Conservation (phyloP, 2,329 filamentous ascomycete genomes). For the Hypoxylon sp. region DNA sequence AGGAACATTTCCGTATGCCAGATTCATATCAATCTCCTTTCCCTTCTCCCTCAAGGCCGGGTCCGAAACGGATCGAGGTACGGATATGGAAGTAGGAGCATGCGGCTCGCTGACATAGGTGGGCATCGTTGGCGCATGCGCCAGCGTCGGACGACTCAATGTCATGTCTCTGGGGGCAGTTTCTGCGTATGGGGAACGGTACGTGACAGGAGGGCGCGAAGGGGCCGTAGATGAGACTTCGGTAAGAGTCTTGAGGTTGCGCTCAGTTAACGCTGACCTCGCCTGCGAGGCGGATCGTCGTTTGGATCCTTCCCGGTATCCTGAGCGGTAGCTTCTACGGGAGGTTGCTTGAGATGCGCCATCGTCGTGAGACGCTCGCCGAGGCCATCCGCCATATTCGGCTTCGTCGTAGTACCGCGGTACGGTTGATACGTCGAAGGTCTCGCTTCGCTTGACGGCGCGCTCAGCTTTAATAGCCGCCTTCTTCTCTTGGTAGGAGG, state of each 20-base stretch:
- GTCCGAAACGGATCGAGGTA: constrained; percentile 59
- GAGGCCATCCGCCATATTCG: constrained; percentile 49
- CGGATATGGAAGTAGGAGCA: constrained; percentile 33
- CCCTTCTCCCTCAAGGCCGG: constrained; percentile 54
- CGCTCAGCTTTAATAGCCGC: constrained; percentile 80
- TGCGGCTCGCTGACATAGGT: constrained; percentile 35
- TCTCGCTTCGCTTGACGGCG: constrained; percentile 72
- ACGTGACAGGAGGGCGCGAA: constrained; percentile 58
- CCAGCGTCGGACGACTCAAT: constrained; percentile 58
- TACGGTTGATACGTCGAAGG: constrained; percentile 59
- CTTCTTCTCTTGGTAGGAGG: constrained; percentile 89
- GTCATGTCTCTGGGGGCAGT: constrained; percentile 62
- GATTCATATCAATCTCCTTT: constrained; percentile 84
- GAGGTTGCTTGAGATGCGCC: constrained; percentile 59
- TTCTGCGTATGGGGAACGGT: constrained; percentile 61
- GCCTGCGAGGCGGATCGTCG: constrained; percentile 53
- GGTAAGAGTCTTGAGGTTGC: constrained; percentile 67
- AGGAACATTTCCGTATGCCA: constrained; percentile 89
- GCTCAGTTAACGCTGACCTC: constrained; percentile 63
- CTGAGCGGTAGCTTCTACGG: constrained; percentile 59
- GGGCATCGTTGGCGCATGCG: constrained; percentile 54
- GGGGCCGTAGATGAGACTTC: constrained; percentile 67
- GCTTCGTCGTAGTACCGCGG: constrained; percentile 53
- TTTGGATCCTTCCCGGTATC: constrained; percentile 54
- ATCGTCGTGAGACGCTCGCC: constrained; percentile 54